Evolutionary conservation across 768 basidiomycete species (phyloP), one percentile per base, ranked within the genome.

Genomic region (Boletellus ananas): DNA sequence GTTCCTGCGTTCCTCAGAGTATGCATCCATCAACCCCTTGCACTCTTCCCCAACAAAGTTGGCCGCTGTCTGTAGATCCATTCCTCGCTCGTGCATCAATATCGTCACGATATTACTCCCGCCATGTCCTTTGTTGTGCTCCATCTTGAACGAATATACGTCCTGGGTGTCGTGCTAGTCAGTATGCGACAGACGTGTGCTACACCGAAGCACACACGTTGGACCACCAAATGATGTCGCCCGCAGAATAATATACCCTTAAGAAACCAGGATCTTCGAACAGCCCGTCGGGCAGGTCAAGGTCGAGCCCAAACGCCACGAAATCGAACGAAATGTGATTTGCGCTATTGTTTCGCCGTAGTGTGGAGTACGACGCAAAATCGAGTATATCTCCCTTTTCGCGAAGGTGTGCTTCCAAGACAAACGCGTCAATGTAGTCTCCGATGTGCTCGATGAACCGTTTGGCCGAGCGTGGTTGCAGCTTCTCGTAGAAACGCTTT

Each of bases 31-130:
- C 25, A 83, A 70, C 42, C 69, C 58, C 48, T 72, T 62, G 64
- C 74, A 84, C 56, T 79, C 70, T 16, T 58, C 60, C 12, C 83
- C 83, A 53, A 81, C 74, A 55, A 75, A 73, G 61, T 87, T 78
- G 29, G 76, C 73, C 1, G 84, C 80, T 23, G 75, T 72, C 64
- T 87, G 85, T 42, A 86, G 69, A 47, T 72, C 71, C 43, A 83
- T 64, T 18, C 67, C 58, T 46, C 74, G 74, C 54, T 78, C 75
- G 51, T 77, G 65, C 80, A 85, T 85, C 51, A 85, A 74, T 34
- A 86, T 81, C 9, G 81, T 83, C 44, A 89, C 71, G 56, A 87
- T 74, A 62, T 87, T 88, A 61, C 85, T 85, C 49, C 80, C 80
- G 23, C 68, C 72, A 45, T 80, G 77, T 17, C 84, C 86, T 57